Evolutionary conservation across 441 rosid genomes (phyloP), one percentile per base, ranked within the genome.

Genomic region (Omphalea diandra): DNA sequence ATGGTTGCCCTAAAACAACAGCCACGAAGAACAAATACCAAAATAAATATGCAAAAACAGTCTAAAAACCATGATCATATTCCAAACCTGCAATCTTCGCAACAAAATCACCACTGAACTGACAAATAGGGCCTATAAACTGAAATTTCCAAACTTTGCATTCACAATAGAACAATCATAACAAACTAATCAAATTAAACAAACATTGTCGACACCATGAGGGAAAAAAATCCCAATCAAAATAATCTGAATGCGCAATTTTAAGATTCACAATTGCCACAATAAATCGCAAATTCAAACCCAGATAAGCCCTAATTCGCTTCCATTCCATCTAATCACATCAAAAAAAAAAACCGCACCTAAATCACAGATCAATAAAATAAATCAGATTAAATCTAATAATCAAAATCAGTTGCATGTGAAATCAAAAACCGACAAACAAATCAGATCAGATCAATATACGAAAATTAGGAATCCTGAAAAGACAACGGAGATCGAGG

Each of bases 1-100:
- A 93, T 91, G 82, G 65, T 90, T 76, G 79, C 76, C 84, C 76
- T 75, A 58, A 33, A 63, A 50, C 2, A 52, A 70, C 14, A 33
- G 17, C 36, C 15, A 44, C 15, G 12, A 29, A 27, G 15, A 12
- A 43, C 7, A 56, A 7, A 24, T 20, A 35, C 22, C 54, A 17
- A 46, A 68, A 56, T 4, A 3, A 53, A 27, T 27, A 4, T 43
- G 15, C 8, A 54, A 26, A 24, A n/a, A 15, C 4, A 55, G 26
- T 27, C 33, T n/a, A n/a, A n/a, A n/a, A n/a, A n/a, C n/a, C n/a
- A n/a, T n/a, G n/a, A n/a, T n/a, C n/a, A n/a, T n/a, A n/a, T n/a
- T n/a, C 49, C 18, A 24, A 29, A 67, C 40, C 29, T 7, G 29
- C 27, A 54, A 65, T 18, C 11, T 41, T 47, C 32, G 29, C 68